Evolutionary conservation across 2,329 filamentous ascomycete species (phyloP).

Genomic region (Rhynchosporium agropyri): DNA sequence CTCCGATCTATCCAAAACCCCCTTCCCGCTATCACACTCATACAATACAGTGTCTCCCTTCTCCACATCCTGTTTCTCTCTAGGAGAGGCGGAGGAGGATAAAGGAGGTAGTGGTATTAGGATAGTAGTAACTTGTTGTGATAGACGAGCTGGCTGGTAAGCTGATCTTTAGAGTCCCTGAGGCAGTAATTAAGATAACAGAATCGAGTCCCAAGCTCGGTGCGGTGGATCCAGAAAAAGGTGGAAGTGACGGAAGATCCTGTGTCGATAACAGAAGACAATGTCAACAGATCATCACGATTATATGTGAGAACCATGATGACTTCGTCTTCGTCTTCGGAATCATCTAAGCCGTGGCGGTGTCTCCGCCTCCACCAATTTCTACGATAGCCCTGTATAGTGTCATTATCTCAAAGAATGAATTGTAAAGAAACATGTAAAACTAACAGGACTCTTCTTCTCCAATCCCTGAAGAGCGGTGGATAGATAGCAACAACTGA

Average conservation of each 20-base stretch:
- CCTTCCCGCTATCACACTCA: too few species aligned
- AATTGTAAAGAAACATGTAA: not conserved
- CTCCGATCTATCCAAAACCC: too few species aligned
- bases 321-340: not conserved
- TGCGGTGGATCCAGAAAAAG: too few species aligned
- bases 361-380: constrained; percentile 14
- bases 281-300: not conserved
- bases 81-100: not conserved
- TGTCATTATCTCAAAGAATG: not conserved
- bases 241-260: not conserved
- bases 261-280: not conserved
- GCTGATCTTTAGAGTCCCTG: not conserved
- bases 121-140: constrained; percentile 1
- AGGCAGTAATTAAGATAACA: not conserved
- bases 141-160: not conserved
- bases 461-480: constrained; percentile 19
- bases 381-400: not conserved
- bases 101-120: not conserved
- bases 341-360: not conserved
- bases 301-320: not conserved
- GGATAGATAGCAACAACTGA: constrained; percentile 17
- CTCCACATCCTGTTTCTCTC: not conserved
- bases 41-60: not conserved
- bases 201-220: too few species aligned
- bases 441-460: constrained; percentile 17